Conservation (phyloP, 495 filamentous ascomycete genomes). For the Penicillium atrosanguineum region DNA sequence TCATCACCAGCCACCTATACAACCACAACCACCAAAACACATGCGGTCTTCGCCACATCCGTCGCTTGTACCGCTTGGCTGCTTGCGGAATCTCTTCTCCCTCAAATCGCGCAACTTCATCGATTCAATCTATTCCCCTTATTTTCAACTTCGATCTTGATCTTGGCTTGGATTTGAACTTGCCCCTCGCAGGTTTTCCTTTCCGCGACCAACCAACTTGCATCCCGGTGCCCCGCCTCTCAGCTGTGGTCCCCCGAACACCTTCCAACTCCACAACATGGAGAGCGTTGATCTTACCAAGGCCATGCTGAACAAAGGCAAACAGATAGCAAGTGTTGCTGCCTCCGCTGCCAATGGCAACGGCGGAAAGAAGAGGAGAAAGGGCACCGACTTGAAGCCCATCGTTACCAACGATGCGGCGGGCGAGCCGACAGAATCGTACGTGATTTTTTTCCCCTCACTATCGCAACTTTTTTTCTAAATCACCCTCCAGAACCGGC, state of each 20-base stretch:
- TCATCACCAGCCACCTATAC: constrained; percentile 3
- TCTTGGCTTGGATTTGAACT: background rate
- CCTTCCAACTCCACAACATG: constrained; percentile 49
- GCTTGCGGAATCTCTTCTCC: constrained; percentile 22
- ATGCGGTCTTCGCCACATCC: constrained; percentile 24
- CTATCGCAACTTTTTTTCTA: constrained; percentile 27
- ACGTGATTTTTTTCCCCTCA: constrained; percentile 24
- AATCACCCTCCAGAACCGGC: constrained; percentile 28
- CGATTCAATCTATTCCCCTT: background rate
- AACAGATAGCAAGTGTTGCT: constrained; percentile 64
- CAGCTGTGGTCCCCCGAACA: constrained; percentile 15
- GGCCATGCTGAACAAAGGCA: constrained; percentile 74
- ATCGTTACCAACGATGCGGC: constrained; percentile 78
- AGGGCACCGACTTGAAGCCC: constrained; percentile 79
- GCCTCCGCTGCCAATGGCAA: constrained; percentile 64
- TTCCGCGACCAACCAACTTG: constrained; percentile 17
- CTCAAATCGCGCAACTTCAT: background rate
- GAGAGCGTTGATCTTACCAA: constrained; percentile 74
- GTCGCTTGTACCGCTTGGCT: constrained; percentile 15
- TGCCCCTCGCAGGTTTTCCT: constrained; percentile 14
- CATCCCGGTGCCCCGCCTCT: constrained; percentile 26
- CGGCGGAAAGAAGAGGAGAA: constrained; percentile 77
- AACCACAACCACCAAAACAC: background rate
- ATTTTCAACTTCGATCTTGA: background rate
- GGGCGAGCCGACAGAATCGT: constrained; percentile 53